A percentile compares a stretch with the other conserved stretches of the same genome.
Evolutionary conservation across 495 filamentous ascomycete genomes (phyloP).

Genomic region (Aspergillus nidulans): DNA sequence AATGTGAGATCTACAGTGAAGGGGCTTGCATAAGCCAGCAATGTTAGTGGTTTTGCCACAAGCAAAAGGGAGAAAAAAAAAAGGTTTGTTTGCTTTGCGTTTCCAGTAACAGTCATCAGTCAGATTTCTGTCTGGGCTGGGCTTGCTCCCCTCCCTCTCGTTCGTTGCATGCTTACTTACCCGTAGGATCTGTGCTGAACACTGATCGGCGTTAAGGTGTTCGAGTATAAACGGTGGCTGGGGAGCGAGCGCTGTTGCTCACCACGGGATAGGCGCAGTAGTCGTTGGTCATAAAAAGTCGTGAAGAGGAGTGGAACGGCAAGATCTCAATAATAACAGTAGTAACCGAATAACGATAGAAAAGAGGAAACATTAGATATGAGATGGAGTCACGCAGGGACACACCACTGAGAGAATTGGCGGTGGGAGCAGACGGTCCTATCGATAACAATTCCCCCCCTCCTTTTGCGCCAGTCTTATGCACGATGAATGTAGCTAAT

Average conservation of each 20-base stretch:
- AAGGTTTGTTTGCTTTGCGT: constrained; percentile 5
- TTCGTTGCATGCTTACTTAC: constrained; percentile 12
- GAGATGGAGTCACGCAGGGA: constrained; percentile 27
- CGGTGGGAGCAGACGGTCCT: constrained; percentile 15
- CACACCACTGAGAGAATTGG: constrained; percentile 19
- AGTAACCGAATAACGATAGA: not conserved
- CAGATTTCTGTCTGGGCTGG: not conserved
- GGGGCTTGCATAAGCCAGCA: constrained; percentile 7
- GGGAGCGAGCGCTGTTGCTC: constrained; percentile 10
- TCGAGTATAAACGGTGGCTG: constrained; percentile 23
- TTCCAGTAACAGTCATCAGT: not conserved
- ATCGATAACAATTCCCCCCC: constrained; percentile 28
- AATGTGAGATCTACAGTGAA: constrained; percentile 16
- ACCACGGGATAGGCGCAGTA: constrained; percentile 7
- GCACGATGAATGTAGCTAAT: constrained; percentile 4
- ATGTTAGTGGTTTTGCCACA: constrained; percentile 15
- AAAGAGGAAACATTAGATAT: not conserved
- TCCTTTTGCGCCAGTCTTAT: constrained; percentile 13
- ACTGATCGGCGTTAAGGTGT: constrained; percentile 14
- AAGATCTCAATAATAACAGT: not conserved
- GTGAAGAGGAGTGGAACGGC: not conserved
- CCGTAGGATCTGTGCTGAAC: constrained; percentile 12
- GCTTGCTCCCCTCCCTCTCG: not conserved
- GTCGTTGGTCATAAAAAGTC: not conserved
- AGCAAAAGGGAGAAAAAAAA: constrained; percentile 8